Evolutionary conservation across 129 eudicot genomes (phyloP), one percentile per base, ranked within the genome.

Genomic region (Erigeron canadensis): DNA sequence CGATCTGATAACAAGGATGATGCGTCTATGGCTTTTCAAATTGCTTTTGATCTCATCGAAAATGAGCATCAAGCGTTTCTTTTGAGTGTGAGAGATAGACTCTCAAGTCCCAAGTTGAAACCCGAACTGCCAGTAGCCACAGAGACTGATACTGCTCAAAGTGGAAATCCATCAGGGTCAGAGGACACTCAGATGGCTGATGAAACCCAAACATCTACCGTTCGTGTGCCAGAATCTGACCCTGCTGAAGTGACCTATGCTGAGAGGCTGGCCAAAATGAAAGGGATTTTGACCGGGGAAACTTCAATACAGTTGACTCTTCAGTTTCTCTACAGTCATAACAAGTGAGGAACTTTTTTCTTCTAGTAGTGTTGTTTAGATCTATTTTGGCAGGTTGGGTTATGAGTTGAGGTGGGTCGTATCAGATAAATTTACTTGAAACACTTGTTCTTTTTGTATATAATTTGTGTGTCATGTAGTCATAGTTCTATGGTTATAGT

Each of bases 51-150:
- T 71, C 90, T 94, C 53, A 87, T 85, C 43, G 98, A 87, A 75
- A 94, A 94, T 77, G 98, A 94, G 77, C 96, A 87, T 73, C 98
- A 94, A 77, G 98, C 98, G 75, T 94, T 94, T 82, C 93, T 94
- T 43, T 75, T 89, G 85, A 84, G 86, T 63, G 98, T 94, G 43
- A 89, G 90, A 60, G 89, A 93, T 70, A 77, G 59, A 42, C 88
- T 94, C 63, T 79, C 95, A 3, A 79, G 72, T 54, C 89, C 96
- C 56, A 87, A 82, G 74, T 23, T 83, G 34, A 81, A 74, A 65
- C 84, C 88, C 73, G 86, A 66, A 45, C 87, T 68, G 70, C 83
- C 75, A 57, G 86, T 45, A 47, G 77, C 86, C 51, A 72, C 81
- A n/a, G 91, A 87, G 74, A 39, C 86, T 10, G 91, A 75, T 59